Evolutionary conservation across 352 stramenopile species (phyloP).

Genomic region (Phytophthora podocarpi): DNA sequence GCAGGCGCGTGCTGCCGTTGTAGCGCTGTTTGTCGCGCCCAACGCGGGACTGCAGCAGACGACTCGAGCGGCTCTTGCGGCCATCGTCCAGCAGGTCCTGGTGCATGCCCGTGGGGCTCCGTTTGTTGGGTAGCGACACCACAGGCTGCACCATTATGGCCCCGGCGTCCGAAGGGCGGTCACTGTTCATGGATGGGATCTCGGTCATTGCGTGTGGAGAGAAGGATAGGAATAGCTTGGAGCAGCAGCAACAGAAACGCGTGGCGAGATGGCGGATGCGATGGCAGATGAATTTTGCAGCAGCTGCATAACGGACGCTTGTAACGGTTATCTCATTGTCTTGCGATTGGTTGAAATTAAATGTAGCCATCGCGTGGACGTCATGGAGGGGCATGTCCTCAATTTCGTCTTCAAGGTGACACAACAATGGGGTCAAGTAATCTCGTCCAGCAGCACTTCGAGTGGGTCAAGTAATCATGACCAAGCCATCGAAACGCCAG

Average conservation of each 20-base stretch:
- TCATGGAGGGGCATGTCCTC: too few relatives aligned
- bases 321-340: too few relatives aligned
- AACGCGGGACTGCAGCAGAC: constrained; percentile 53
- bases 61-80: constrained; percentile 15
- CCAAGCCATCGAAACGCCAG: too few relatives aligned
- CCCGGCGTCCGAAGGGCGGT: constrained; percentile 5
- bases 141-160: background rate
- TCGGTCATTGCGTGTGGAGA: constrained; percentile 16
- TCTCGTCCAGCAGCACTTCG: background rate
- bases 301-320: too few relatives aligned
- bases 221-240: constrained; percentile 12
- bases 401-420: too few relatives aligned
- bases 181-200: background rate
- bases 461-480: too few relatives aligned
- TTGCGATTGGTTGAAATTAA: too few relatives aligned
- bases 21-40: constrained; percentile 75
- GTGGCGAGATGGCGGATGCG: too few relatives aligned
- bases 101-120: constrained; percentile 21
- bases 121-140: constrained; percentile 23
- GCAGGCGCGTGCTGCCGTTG: constrained; percentile 55
- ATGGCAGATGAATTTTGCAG: too few relatives aligned
- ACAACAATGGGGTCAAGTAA: background rate
- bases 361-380: too few relatives aligned
- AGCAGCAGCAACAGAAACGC: too few relatives aligned
- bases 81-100: constrained; percentile 12